Evolutionary conservation across 306 rosid species (phyloP), one percentile per base, ranked within the genome.

Genomic region (Fragaria iinumae): DNA sequence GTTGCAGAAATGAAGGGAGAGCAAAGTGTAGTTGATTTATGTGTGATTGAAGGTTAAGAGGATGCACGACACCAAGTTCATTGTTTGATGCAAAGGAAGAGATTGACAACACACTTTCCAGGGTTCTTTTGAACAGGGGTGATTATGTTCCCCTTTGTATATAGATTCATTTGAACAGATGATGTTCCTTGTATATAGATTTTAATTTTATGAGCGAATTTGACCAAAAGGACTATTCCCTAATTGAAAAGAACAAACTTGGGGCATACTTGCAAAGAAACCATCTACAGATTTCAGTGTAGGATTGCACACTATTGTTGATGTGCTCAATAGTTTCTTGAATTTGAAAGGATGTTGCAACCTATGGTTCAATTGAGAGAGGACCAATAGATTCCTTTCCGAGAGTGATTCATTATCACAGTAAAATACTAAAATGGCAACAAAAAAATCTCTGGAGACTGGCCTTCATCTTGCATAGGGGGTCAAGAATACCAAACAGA

Each of bases 1-100:
- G 32, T 73, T 73, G 57, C 69, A 74, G 77, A 50, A 50, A 71
- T 9, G 23, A 71, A 66, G 63, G 47, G 29, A 20, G 60, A 49
- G 16, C 2, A 47, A 38, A 39, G 67, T 59, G 14, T 25, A 20
- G 57, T 25, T 25, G 43, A 25, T 17, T 74, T 16, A 4, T 57
- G 43, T 23, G 77, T 57, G 57, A 16, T 73, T 56, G 39, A 23
- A 73, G 50, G 39, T 25, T 14, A 16, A 55, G 39, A 14, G 17
- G 8, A 57, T 29, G 38, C 66, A 45, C 5, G 1, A 23, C 52
- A 55, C 53, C 67, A 23, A 21, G 50, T 7, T 72, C 29, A 6
- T n/a, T 72, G 38, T 72, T 72, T 23, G 69, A 57, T 23, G 39
- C 12, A 73, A 57, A 57, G 41, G 32, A 41, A 43, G 55, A 41